Evolutionary conservation across 176 grass and related monocot species (phyloP).

Genomic region (Oryza nivara): DNA sequence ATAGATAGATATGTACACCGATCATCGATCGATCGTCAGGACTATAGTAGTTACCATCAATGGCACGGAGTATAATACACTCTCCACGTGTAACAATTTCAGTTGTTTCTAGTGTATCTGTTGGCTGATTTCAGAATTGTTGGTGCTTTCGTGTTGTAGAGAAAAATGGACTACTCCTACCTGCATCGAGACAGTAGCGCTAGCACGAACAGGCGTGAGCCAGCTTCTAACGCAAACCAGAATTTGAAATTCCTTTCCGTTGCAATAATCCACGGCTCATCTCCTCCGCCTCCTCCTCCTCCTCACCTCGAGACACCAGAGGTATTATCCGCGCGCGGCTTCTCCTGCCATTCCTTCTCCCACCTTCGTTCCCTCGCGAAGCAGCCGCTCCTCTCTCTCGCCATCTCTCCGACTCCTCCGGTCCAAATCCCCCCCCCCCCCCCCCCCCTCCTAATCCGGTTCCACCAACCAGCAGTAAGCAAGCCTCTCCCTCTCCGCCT

Average conservation of each 20-base stretch:
- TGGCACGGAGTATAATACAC: neutral
- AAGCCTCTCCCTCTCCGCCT: neutral
- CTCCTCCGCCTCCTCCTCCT: neutral
- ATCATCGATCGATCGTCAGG: neutral
- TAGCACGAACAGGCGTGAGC: neutral
- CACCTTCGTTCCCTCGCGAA: neutral
- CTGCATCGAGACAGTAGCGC: too few relatives aligned
- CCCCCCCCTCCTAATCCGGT: neutral
- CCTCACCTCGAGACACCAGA: neutral
- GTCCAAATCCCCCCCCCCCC: neutral
- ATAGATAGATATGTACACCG: neutral
- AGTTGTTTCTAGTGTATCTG: neutral
- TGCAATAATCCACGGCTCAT: neutral
- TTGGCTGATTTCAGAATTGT: neutral
- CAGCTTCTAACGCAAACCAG: neutral
- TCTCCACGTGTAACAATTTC: neutral
- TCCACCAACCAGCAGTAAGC: constrained; percentile 24
- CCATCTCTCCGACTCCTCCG: neutral
- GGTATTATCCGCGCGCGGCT: constrained; percentile 2
- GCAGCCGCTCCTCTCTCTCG: neutral
- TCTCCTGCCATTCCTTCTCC: neutral
- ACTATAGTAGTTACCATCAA: neutral
- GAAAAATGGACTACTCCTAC: too few relatives aligned
- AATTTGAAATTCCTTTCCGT: neutral
- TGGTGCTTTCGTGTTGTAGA: too few relatives aligned